Evolutionary conservation across 768 basidiomycete species (phyloP), one percentile per base, ranked within the genome.

Genomic region (Rhodosporidiobolus odoratus): DNA sequence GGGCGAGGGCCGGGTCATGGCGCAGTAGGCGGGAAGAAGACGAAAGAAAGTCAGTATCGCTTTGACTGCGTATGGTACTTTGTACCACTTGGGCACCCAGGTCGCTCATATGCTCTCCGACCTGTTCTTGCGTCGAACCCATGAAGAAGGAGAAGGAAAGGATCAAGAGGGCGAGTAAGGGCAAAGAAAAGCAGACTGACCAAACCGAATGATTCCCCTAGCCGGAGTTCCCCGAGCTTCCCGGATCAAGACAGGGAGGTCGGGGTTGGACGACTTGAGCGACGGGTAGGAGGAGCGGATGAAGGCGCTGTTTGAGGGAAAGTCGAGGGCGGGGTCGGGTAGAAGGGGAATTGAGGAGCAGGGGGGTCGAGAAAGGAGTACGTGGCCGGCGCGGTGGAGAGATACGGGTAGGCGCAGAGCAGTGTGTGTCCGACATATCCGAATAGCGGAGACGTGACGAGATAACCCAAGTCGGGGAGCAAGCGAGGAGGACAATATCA

Each of bases 171-270:
- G n/a, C 25, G 50, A 41, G 30, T n/a, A n/a, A n/a, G n/a, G n/a
- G n/a, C n/a, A n/a, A 40, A 60, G 53, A 17, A 21, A 16, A 16
- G 2, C 27, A 27, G 17, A 64, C 77, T 37, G 50, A 78, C 77
- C 77, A 25, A 77, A 76, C 38, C 77, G 56, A 0, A 69, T 75
- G 47, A 77, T 77, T 12, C 69, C 77, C 30, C 77, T 17, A 32
- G 77, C 75, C 9, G 77, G 77, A 25, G 76, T 75, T 1, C 77
- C 77, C 30, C 48, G 40, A 25, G 76, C 76, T 57, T 78, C 75
- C n/a, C 77, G 71, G 48, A 78, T 73, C 30, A 78, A 52, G 48
- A 78, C 68, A 6, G 76, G 76, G 32, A 78, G 40, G 43, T 74
- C 72, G 10, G 77, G 77, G 72, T 78, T 78, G 45, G 74, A 71